A percentile compares a stretch with the other conserved stretches of the same genome.
phyloP scores from a whole-genome alignment of 176 grass and related monocot genomes.

The Chrysopogon serrulatus region DNA sequence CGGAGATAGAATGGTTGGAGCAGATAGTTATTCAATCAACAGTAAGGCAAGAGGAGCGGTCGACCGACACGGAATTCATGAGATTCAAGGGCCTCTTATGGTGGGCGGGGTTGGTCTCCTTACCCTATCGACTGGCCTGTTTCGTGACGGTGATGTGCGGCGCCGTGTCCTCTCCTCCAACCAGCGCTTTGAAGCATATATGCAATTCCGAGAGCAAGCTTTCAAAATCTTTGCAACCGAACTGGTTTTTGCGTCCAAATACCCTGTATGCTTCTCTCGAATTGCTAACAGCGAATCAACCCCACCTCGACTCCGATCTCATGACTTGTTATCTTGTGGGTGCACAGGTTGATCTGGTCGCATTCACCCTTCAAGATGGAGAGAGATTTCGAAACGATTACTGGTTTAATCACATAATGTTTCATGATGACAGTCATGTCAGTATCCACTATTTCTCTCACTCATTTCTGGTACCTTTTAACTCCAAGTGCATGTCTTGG shows the following conservation, averaged over 20 bases:
- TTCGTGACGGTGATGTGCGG: background rate
- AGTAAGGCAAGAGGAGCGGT: background rate
- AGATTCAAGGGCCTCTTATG: background rate
- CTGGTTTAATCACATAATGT: background rate
- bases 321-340: background rate
- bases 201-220: background rate
- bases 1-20: too few species aligned
- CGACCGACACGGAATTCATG: background rate
- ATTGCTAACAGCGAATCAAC: too few species aligned
- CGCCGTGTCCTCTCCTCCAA: background rate
- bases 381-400: background rate
- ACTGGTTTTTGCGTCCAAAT: background rate
- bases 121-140: background rate
- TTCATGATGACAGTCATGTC: background rate
- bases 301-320: too few species aligned
- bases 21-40: too few species aligned
- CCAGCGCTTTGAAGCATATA: background rate
- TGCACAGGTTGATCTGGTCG: background rate
- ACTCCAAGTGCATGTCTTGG: too few species aligned
- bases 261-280: background rate
- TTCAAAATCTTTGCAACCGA: background rate
- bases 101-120: background rate
- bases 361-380: background rate
- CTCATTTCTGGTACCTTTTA: too few species aligned
- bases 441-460: background rate